Evolutionary conservation across 495 filamentous ascomycete genomes (phyloP), one percentile per base, ranked within the genome.

Genomic region (Aspergillus heteromorphus): DNA sequence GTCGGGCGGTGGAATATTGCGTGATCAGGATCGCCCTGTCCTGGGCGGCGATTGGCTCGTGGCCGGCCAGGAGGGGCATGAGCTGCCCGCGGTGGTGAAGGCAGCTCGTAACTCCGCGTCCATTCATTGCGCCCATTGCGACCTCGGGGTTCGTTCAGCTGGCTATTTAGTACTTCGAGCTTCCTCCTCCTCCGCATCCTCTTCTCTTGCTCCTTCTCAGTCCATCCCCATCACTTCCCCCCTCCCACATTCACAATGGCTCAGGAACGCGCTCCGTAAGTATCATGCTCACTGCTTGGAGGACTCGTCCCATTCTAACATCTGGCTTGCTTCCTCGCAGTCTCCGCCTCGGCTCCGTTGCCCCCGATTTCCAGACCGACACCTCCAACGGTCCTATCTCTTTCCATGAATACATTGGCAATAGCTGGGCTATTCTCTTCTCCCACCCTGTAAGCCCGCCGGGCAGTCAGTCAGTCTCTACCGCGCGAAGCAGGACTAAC

Each of bases 401-500:
- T 77, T 96, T 97, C 82, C 95, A 98, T 75, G 83, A 97, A 66
- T 98, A 88, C 76, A 88, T 97, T 63, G 95, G 90, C 67, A 81
- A 92, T 79, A 88, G 82, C 60, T 98, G 93, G 93, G 86, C 89
- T 56, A 82, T 98, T 61, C 83, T 97, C 69, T 98, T 97, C 85
- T 96, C 92, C 29, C 93, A 98, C 80, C 93, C 93, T 27, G 91
- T 93, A 72, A 72, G 79, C 68, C 56, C 76, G 34, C 31, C 55
- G 45, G 38, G 25, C 17, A 18, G n/a, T 20, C 19, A n/a, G 41
- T 42, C 11, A 29, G 18, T 30, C 20, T n/a, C 18, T 16, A 20
- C 6, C 18, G 40, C 20, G 17, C 34, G 42, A 25, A 36, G 34
- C 0, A 34, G n/a, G n/a, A 45, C 16, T 5, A 54, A 50, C 29